Evolutionary conservation across 306 rosid genomes (phyloP).

Genomic region (Cucurbita pepo): DNA sequence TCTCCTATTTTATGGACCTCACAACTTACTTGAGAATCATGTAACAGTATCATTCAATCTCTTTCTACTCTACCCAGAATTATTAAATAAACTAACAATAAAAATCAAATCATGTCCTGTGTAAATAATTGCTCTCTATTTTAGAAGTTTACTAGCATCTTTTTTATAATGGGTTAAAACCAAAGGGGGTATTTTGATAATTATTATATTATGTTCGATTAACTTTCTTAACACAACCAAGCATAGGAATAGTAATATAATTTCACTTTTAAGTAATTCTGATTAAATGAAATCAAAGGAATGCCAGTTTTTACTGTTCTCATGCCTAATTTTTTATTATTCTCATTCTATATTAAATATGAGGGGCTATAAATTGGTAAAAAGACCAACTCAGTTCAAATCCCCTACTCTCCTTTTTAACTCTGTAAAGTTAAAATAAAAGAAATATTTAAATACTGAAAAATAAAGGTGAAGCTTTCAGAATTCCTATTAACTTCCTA

Average conservation of each 20-base stretch:
- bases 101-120: neutral
- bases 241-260: neutral
- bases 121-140: neutral
- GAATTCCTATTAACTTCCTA: neutral
- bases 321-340: neutral
- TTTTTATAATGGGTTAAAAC: neutral
- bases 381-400: neutral
- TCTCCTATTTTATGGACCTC: neutral
- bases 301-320: neutral
- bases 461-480: neutral
- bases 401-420: neutral
- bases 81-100: neutral
- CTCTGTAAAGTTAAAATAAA: neutral
- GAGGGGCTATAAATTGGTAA: neutral
- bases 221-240: neutral
- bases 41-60: neutral
- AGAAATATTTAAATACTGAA: neutral
- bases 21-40: neutral
- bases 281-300: neutral
- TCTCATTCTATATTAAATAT: neutral
- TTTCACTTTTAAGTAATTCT: neutral
- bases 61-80: neutral
- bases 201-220: neutral
- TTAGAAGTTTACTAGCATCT: neutral
- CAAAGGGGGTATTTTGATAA: neutral